Evolutionary conservation across 805 yeast genomes (phyloP).

Genomic region (Saccharomycopsis babjevae): DNA sequence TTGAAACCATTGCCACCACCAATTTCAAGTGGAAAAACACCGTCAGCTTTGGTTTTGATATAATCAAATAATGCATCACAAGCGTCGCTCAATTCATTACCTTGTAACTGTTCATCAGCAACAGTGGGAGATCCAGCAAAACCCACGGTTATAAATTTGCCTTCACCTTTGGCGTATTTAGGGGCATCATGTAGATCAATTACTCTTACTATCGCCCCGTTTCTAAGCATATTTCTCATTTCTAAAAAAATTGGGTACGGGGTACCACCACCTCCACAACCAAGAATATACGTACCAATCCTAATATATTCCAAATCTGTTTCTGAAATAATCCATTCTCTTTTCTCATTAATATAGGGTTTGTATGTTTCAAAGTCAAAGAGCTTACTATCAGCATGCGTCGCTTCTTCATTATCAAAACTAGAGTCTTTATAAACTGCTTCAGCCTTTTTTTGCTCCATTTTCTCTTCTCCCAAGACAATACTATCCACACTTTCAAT

Average conservation of each 20-base stretch:
- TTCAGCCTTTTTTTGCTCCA: slow-evolving; percentile 1
- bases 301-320: slow-evolving; percentile 32
- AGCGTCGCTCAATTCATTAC: slow-evolving; percentile 29
- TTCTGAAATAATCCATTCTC: slow-evolving; percentile 33
- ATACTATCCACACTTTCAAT: slow-evolving; percentile 5
- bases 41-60: slow-evolving; percentile 25
- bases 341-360: slow-evolving; percentile 24
- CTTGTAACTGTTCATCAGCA: slow-evolving; percentile 32
- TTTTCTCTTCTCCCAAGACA: background rate
- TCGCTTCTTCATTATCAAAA: background rate
- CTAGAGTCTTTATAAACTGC: slow-evolving; percentile 15
- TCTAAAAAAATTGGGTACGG: slow-evolving; percentile 34
- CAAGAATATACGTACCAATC: slow-evolving; percentile 38
- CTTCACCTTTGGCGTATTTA: slow-evolving; percentile 22
- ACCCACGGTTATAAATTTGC: slow-evolving; percentile 27
- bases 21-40: slow-evolving; percentile 32
- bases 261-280: slow-evolving; percentile 44
- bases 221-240: slow-evolving; percentile 26
- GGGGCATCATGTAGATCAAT: slow-evolving; percentile 28
- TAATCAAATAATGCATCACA: slow-evolving; percentile 24
- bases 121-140: slow-evolving; percentile 41
- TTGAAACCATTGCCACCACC: slow-evolving; percentile 36
- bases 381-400: slow-evolving; percentile 15
- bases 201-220: slow-evolving; percentile 28
- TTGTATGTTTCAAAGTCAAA: slow-evolving; percentile 24